phyloP scores from a whole-genome alignment of 2,329 filamentous ascomycete genomes.

The Leptographium galeiforme region DNA sequence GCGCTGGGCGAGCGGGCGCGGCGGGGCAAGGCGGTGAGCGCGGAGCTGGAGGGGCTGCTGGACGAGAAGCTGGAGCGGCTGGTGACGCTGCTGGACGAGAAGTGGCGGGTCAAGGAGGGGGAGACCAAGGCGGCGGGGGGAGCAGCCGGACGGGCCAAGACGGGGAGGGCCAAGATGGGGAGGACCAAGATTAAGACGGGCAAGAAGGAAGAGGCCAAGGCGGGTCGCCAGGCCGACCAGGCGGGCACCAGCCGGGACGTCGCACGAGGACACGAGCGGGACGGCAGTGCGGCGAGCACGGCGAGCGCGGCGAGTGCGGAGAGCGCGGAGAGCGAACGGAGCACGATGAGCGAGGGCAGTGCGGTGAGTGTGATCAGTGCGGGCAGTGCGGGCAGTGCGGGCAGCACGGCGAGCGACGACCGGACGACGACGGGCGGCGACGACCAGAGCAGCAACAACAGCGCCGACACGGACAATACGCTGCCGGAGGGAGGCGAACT shows the following conservation, averaged over 20 bases:
- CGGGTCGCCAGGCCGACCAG: no score
- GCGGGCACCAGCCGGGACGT: not conserved
- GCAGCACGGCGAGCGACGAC: not conserved
- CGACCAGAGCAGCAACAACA: constrained; percentile 8
- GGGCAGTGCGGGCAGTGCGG: not conserved
- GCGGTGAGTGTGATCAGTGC: not conserved
- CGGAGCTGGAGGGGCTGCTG: constrained; percentile 49
- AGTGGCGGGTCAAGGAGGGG: constrained; percentile 39
- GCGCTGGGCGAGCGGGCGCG: constrained; percentile 45
- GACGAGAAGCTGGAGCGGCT: constrained; percentile 56
- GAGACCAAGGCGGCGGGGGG: constrained; percentile 55
- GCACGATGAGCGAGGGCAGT: not conserved
- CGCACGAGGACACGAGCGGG: not conserved
- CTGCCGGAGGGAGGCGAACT: constrained; percentile 3
- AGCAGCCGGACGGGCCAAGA: not conserved
- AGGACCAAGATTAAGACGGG: not conserved
- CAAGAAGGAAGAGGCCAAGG: no score
- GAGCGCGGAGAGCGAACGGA: not conserved
- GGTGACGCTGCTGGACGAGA: constrained; percentile 53
- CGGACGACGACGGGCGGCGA: constrained; percentile 1
- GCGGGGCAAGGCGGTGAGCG: constrained; percentile 38
- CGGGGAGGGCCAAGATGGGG: not conserved
- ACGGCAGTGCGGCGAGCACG: not conserved
- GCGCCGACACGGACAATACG: constrained; percentile 8
- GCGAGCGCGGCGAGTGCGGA: not conserved